phyloP scores from a whole-genome alignment of 495 filamentous ascomycete species.

The Neurospora terricola region DNA sequence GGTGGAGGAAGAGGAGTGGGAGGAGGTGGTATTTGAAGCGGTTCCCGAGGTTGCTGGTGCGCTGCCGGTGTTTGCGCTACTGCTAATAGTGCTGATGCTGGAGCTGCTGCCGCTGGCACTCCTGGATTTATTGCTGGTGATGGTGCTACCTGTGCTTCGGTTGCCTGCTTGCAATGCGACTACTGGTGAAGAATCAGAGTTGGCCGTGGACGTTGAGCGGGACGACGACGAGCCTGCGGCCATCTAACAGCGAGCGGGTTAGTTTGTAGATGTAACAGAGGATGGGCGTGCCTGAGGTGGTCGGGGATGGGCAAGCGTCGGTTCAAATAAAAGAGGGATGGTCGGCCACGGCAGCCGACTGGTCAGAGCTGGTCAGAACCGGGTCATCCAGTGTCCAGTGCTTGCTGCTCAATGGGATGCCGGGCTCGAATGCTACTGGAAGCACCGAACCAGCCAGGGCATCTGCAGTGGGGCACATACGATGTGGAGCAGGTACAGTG shows the following conservation, averaged over 20 bases:
- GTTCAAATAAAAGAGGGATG: conserved; percentile 25
- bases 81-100: not conserved
- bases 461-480: not conserved
- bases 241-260: conserved; percentile 26
- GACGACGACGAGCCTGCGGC: conserved; percentile 26
- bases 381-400: not conserved
- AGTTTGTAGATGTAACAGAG: conserved; percentile 6
- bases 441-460: not conserved
- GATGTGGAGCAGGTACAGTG: not conserved
- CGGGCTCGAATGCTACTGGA: not conserved
- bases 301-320: conserved; percentile 19
- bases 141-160: conserved; percentile 4
- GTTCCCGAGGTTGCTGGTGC: not conserved
- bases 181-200: not conserved
- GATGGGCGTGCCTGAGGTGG: conserved; percentile 15
- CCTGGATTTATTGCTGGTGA: not conserved
- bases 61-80: not conserved
- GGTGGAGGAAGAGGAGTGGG: not conserved
- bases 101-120: not conserved
- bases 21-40: conserved; percentile 1
- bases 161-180: conserved; percentile 3
- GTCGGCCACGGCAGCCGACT: not conserved
- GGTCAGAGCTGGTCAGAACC: not conserved
- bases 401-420: not conserved
- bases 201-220: conserved; percentile 4